Percentiles rank a stretch among this genome's conserved stretches.
These are phyloP conservation scores for Amoebophrya sp. DNA, from an alignment of 169 alveolate genomes.

Conservation along the genomic window DNA sequence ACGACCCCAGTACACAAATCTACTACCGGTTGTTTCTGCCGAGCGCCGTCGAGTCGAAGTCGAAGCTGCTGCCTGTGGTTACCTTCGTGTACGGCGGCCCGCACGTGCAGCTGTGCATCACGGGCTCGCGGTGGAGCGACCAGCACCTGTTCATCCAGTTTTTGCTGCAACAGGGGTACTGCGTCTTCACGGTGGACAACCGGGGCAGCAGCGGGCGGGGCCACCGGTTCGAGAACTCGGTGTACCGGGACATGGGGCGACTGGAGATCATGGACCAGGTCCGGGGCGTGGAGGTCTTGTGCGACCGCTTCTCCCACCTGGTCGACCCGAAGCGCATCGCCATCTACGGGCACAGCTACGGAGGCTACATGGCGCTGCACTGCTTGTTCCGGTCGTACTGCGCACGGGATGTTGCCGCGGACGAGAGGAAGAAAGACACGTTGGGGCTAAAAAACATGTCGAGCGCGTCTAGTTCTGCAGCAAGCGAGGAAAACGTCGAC, in stretches of 20 bases:
- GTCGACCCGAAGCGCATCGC: neutral
- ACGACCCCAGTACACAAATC: neutral
- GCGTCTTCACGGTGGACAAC: neutral
- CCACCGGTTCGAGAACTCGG: neutral
- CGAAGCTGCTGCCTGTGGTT: neutral
- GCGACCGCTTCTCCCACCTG: neutral
- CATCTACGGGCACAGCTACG: neutral
- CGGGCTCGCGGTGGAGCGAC: neutral
- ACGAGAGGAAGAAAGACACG: too few relatives aligned
- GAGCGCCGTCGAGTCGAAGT: neutral
- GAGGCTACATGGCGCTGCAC: neutral
- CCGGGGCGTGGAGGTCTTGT: neutral
- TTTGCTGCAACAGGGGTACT: neutral
- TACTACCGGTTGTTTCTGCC: neutral
- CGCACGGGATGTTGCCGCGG: neutral
- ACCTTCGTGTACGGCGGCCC: neutral
- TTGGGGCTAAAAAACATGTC: too few relatives aligned
- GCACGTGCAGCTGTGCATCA: constrained; percentile 3
- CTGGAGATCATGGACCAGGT: neutral
- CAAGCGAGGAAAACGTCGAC: too few relatives aligned
- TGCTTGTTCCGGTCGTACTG: neutral
- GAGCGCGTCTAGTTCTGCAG: too few relatives aligned
- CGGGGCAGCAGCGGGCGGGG: neutral
- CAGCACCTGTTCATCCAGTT: neutral
- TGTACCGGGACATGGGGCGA: neutral